Evolutionary conservation across 2,329 filamentous ascomycete genomes (phyloP), one percentile per base, ranked within the genome.

Genomic region (Phyllosticta capitalensis): DNA sequence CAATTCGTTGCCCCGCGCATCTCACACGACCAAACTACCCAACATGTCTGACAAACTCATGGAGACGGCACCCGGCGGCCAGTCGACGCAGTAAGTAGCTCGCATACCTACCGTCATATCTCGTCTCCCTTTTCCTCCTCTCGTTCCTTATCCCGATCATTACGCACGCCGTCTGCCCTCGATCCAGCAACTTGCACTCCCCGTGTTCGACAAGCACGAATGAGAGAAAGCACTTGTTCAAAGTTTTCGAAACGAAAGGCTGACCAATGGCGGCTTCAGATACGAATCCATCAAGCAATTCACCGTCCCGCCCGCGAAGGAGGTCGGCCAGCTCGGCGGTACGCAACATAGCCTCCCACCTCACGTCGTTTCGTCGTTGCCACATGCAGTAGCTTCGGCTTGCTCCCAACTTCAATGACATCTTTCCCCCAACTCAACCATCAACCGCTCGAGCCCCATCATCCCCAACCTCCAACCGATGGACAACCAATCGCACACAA

Each of bases 31-130:
- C 28, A 30, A 38, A 30, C 49, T 7, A 33, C 6, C 56, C 22
- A 64, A 6, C 14, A 83, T 83, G 80, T 77, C 79, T 62, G 71
- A 74, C 19, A 77, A 78, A 63, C 73, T 85, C 50, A 81, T 86
- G 77, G 78, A 83, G 64, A 84, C 81, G 28, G 79, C 79, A 60
- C 75, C 76, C 19, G 83, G 84, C 66, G 84, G 84, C 64, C 82
- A 86, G 69, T 77, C 77, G 61, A 80, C 79, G 4, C 83, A 83
- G 78, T 83, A 75, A 58, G 73, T 64, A 17, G 56, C 38, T 1
- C 12, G 1, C n/a, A 6, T 58, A 26, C 38, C 54, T 45, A n/a
- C 52, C 59, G 9, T 21, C 51, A 38, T 30, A 5, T 19, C 38
- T 30, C 22, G 30, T 20, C 38, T 24, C 22, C 28, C 9, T 56